Conservation (phyloP, 2,329 filamentous ascomycete species). For the Fusarium sp. region DNA sequence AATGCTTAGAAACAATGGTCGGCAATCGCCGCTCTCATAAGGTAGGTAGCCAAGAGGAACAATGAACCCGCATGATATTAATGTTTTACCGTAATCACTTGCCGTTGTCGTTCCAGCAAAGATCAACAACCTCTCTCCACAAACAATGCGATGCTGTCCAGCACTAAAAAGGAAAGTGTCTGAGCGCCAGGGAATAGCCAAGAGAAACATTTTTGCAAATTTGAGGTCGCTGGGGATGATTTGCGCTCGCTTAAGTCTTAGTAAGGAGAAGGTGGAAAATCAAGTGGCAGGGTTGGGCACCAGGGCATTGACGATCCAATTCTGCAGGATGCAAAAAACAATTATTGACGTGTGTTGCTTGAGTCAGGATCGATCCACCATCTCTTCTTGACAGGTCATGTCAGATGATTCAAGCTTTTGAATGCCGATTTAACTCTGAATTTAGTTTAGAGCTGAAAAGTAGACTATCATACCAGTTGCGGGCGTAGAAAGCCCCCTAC, state of each 20-base stretch:
- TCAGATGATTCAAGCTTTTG: not conserved
- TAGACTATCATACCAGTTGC: not conserved
- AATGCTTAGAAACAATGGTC: slow-evolving; percentile 6
- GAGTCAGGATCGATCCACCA: not conserved
- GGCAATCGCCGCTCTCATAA: not conserved
- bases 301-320: slow-evolving; percentile 5
- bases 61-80: not conserved
- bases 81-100: not conserved
- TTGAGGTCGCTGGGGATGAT: slow-evolving; percentile 12
- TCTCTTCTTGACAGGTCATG: not conserved
- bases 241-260: slow-evolving; percentile 10
- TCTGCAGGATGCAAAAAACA: not conserved
- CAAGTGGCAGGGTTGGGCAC: not conserved
- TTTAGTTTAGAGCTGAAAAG: not conserved
- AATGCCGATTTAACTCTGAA: slow-evolving; percentile 2
- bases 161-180: slow-evolving; percentile 13
- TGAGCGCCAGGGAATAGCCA: not conserved
- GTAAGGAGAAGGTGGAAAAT: slow-evolving; percentile 4
- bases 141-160: slow-evolving; percentile 25
- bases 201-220: not conserved
- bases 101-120: slow-evolving; percentile 3
- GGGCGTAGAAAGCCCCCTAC: not conserved
- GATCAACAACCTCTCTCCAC: slow-evolving; percentile 21
- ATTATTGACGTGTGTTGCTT: not conserved
- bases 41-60: not conserved